These are phyloP conservation scores for Rhizophagus clarus DNA, from an alignment of 192 early-diverging fungal genomes.

Conservation along the genomic window DNA sequence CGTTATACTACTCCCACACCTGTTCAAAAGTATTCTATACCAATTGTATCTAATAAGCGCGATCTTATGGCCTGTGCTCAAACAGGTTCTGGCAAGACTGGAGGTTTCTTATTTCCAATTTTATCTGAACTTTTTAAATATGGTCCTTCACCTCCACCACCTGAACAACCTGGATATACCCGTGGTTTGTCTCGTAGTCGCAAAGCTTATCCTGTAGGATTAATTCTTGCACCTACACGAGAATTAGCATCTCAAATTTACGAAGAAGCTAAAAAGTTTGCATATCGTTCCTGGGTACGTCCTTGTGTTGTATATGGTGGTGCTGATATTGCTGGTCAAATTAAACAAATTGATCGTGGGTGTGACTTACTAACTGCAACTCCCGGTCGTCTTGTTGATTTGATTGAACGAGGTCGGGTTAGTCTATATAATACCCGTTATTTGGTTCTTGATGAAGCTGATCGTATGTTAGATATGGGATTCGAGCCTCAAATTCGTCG, in stretches of 20 bases:
- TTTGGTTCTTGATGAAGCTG: constrained; percentile 94
- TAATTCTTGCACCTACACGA: constrained; percentile 94
- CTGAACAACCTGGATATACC: constrained; percentile 37
- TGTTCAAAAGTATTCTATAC: constrained; percentile 92
- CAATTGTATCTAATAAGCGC: constrained; percentile 76
- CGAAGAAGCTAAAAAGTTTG: constrained; percentile 86
- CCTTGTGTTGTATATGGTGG: constrained; percentile 96
- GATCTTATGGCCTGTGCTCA: constrained; percentile 99
- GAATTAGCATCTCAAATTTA: constrained; percentile 94
- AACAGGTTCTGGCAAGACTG: constrained; percentile 95
- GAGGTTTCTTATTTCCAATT: constrained; percentile 97
- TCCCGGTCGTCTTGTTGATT: constrained; percentile 93
- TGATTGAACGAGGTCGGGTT: constrained; percentile 80
- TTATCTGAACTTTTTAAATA: constrained; percentile 88
- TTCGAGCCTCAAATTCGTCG: constrained; percentile 92
- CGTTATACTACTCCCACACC: constrained; percentile 91
- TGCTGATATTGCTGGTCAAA: constrained; percentile 86
- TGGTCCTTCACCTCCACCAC: constrained; percentile 61
- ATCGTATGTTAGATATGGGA: constrained; percentile 96
- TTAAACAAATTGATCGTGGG: constrained; percentile 87
- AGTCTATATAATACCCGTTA: constrained; percentile 80
- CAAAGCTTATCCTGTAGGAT: constrained; percentile 71
- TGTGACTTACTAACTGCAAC: constrained; percentile 94
- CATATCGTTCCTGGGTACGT: constrained; percentile 88
- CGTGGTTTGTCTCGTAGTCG: constrained; percentile 66